These are phyloP conservation scores for Podospora appendiculata DNA, from an alignment of 495 filamentous ascomycete species.

Conservation along the genomic window DNA sequence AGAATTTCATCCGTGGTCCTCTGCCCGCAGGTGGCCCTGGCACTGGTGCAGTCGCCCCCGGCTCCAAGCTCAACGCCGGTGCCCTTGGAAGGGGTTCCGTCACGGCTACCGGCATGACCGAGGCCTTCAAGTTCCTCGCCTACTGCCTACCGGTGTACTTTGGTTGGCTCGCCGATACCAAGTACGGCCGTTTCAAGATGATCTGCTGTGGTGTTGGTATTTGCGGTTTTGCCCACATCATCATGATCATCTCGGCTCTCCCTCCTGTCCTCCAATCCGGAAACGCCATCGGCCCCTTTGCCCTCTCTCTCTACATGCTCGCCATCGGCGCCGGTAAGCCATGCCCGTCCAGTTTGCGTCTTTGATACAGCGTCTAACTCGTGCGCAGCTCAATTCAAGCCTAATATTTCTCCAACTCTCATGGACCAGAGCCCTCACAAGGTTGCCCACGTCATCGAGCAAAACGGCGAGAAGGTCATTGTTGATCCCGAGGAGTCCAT, in stretches of 20 bases:
- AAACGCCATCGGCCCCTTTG: constrained; percentile 48
- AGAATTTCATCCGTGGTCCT: constrained; percentile 50
- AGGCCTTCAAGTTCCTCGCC: constrained; percentile 50
- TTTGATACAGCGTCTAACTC: not conserved
- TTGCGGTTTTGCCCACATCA: constrained; percentile 53
- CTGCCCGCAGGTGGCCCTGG: constrained; percentile 47
- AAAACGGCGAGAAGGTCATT: constrained; percentile 65
- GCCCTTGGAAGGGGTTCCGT: constrained; percentile 52
- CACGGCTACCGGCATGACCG: constrained; percentile 45
- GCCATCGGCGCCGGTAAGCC: constrained; percentile 54
- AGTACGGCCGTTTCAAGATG: constrained; percentile 51
- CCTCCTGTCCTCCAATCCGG: constrained; percentile 48
- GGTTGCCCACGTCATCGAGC: constrained; percentile 49
- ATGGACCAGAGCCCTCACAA: constrained; percentile 63
- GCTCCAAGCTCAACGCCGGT: constrained; percentile 47
- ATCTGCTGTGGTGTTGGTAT: constrained; percentile 51
- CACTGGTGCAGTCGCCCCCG: constrained; percentile 44
- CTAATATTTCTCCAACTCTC: constrained; percentile 55
- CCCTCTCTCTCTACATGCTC: constrained; percentile 48
- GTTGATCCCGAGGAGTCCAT: constrained; percentile 69
- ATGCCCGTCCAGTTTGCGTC: not conserved
- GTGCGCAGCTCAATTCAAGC: constrained; percentile 51
- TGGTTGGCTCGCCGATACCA: constrained; percentile 51
- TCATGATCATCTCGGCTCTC: constrained; percentile 53
- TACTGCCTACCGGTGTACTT: constrained; percentile 52